These are phyloP conservation scores for Pisolithus orientalis DNA, from an alignment of 768 basidiomycete genomes.

Conservation along the genomic window DNA sequence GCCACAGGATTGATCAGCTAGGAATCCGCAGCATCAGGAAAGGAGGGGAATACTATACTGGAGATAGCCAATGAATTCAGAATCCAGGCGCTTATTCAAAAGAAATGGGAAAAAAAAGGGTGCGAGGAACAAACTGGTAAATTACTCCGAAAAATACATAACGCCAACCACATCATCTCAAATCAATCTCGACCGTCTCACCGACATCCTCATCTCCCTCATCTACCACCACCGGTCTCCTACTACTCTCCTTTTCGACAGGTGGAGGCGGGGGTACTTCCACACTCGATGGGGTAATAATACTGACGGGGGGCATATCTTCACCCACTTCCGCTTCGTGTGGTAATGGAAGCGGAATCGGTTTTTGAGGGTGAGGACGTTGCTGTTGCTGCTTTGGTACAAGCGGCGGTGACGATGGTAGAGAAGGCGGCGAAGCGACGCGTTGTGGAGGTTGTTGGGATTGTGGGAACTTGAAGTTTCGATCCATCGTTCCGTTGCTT, in stretches of 20 bases:
- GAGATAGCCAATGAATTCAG: no score
- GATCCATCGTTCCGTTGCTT: constrained; percentile 73
- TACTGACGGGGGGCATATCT: constrained; percentile 13
- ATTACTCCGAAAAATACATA: background rate
- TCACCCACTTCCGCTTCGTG: constrained; percentile 5
- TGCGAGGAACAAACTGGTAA: no score
- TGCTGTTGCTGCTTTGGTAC: background rate
- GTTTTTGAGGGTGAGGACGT: constrained; percentile 12
- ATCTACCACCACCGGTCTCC: constrained; percentile 40
- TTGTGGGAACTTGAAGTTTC: constrained; percentile 63
- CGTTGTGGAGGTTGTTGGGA: constrained; percentile 8
- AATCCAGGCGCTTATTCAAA: no score
- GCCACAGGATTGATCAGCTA: no score
- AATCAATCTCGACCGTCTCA: constrained; percentile 67
- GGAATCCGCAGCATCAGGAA: no score
- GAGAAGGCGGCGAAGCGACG: constrained; percentile 21
- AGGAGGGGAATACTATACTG: no score
- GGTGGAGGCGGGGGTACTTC: constrained; percentile 80
- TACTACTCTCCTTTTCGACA: constrained; percentile 58
- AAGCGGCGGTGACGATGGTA: constrained; percentile 18
- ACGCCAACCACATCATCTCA: constrained; percentile 28
- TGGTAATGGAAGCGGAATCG: constrained; percentile 6
- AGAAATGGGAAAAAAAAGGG: no score
- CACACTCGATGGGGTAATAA: constrained; percentile 56
- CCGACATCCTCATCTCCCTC: constrained; percentile 70